These are phyloP conservation scores for Mucor ambiguus DNA, from an alignment of 371 early-diverging fungal species.

Conservation along the genomic window DNA sequence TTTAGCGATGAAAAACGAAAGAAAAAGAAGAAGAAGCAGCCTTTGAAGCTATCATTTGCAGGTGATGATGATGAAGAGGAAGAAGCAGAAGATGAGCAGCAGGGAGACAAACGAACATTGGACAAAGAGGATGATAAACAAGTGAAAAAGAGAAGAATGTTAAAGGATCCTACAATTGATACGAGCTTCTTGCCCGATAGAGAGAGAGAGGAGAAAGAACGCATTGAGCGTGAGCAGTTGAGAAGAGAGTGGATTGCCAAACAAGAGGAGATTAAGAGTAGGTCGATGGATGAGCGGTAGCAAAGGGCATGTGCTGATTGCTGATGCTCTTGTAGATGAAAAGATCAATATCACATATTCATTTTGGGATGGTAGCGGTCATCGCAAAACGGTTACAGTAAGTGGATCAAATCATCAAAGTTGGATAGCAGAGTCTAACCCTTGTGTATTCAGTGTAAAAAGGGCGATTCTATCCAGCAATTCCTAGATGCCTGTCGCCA, in stretches of 20 bases:
- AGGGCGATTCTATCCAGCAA: constrained; percentile 87
- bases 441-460: constrained; percentile 62
- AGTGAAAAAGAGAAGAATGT: constrained; percentile 61
- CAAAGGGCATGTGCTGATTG: neutral
- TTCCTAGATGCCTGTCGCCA: constrained; percentile 84
- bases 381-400: constrained; percentile 82
- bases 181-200: constrained; percentile 94
- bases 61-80: constrained; percentile 47
- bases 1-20: constrained; percentile 58
- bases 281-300: neutral
- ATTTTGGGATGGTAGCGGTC: constrained; percentile 97
- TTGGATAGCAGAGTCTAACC: neutral
- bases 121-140: constrained; percentile 34
- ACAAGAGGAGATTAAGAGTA: constrained; percentile 80
- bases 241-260: constrained; percentile 76
- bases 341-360: constrained; percentile 84
- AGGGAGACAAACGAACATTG: neutral
- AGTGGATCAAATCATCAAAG: neutral
- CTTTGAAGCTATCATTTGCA: constrained; percentile 74
- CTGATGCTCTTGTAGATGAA: constrained; percentile 59
- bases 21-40: constrained; percentile 66
- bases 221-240: constrained; percentile 69
- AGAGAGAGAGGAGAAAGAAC: constrained; percentile 81
- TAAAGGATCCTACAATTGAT: constrained; percentile 90
- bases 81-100: constrained; percentile 25